These are phyloP conservation scores for Lagerstroemia speciosa DNA, from an alignment of 345 rosid species.

Conservation along the genomic window DNA sequence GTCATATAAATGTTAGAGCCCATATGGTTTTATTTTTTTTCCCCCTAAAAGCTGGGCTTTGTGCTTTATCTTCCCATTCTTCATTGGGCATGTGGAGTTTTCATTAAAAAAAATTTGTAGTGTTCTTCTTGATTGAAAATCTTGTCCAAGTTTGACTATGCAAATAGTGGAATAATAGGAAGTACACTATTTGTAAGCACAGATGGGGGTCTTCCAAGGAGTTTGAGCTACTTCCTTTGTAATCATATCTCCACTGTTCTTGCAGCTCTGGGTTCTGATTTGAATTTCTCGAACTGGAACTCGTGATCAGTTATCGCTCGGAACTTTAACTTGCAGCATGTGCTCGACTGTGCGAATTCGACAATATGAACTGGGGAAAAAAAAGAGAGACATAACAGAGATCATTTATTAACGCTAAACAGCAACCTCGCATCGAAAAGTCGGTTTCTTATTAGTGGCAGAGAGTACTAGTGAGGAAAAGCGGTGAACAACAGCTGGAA, in stretches of 20 bases:
- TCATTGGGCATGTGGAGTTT: background rate
- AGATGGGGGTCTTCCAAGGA: background rate
- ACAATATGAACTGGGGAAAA: no score
- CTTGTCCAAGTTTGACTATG: background rate
- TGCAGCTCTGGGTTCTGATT: background rate
- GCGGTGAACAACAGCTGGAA: background rate
- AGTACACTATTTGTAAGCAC: background rate
- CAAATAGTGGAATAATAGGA: background rate
- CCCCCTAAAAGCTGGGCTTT: constrained; percentile 6
- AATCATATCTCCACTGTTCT: background rate
- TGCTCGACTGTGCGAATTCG: no score
- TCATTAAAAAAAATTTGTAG: background rate
- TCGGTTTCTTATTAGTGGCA: background rate
- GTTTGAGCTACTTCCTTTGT: background rate
- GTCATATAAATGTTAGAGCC: constrained; percentile 5
- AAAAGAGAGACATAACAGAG: no score
- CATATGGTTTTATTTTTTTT: constrained; percentile 6
- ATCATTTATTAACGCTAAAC: background rate
- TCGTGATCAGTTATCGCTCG: no score
- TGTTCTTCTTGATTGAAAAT: background rate
- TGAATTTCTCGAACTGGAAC: no score
- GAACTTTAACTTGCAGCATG: no score
- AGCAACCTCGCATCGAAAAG: background rate
- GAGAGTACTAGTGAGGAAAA: background rate
- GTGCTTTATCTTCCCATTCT: background rate